Evolutionary conservation across 192 early-diverging fungal genomes (phyloP).

Genomic region (Dissophora globulifera): DNA sequence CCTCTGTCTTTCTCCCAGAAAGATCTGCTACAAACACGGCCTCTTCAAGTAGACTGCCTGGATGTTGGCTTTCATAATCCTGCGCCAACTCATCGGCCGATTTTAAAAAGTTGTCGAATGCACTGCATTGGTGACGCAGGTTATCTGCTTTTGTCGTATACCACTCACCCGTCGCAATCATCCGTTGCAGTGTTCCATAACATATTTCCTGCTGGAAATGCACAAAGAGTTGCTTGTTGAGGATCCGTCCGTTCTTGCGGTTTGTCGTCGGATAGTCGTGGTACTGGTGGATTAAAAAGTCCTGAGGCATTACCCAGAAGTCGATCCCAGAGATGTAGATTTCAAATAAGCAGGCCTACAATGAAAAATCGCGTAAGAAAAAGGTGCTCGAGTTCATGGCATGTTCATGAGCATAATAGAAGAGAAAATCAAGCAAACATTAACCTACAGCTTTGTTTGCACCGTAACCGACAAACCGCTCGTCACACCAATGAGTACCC

Average conservation of each 20-base stretch:
- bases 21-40: conserved; percentile 29
- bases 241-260: conserved; percentile 61
- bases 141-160: conserved; percentile 57
- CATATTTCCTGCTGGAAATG: conserved; percentile 66
- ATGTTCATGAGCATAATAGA: no score
- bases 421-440: no score
- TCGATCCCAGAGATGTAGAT: conserved; percentile 69
- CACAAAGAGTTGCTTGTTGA: conserved; percentile 68
- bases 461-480: conserved; percentile 71
- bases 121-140: conserved; percentile 55
- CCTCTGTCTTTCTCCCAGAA: not conserved
- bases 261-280: conserved; percentile 66
- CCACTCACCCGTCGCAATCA: conserved; percentile 63
- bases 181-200: conserved; percentile 53
- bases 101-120: conserved; percentile 33
- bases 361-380: no score
- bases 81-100: conserved; percentile 38
- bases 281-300: conserved; percentile 70
- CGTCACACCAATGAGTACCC: conserved; percentile 66
- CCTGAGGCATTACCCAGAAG: conserved; percentile 69
- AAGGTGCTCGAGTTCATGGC: no score
- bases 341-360: conserved; percentile 69
- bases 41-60: conserved; percentile 24
- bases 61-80: conserved; percentile 37
- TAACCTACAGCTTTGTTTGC: conserved; percentile 66